Conservation (phyloP, 139 green algal species). For the Pleodorina starrii region DNA sequence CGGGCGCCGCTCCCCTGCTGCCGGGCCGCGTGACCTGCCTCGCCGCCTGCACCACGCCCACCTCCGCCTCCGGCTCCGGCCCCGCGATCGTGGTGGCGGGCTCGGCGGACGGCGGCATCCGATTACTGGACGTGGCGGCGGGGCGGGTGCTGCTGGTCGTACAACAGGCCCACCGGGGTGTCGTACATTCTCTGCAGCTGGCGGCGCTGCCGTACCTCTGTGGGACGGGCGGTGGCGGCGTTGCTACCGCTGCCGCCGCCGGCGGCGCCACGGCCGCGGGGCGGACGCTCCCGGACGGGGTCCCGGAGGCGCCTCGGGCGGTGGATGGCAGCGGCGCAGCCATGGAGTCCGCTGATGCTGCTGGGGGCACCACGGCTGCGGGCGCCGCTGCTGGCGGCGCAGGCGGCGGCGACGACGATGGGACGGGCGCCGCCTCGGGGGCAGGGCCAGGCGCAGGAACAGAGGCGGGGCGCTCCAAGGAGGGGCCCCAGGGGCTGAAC, state of each 20-base stretch:
- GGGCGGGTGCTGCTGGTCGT: slow-evolving; percentile 13
- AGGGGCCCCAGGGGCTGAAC: too few relatives aligned
- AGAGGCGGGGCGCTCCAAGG: too few relatives aligned
- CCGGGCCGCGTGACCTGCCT: slow-evolving; percentile 23
- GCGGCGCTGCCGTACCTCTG: neutral
- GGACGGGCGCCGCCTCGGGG: too few relatives aligned
- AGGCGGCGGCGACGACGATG: neutral
- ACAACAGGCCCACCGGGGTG: slow-evolving; percentile 32
- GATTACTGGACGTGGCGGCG: slow-evolving; percentile 37
- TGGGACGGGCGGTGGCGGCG: neutral
- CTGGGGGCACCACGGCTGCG: too few relatives aligned
- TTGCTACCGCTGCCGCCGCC: neutral
- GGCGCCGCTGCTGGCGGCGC: neutral
- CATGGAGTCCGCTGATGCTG: too few relatives aligned
- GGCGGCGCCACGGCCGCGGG: neutral
- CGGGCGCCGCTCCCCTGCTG: slow-evolving; percentile 30
- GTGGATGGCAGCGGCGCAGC: too few relatives aligned
- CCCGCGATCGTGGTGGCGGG: slow-evolving; percentile 39
- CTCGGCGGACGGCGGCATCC: slow-evolving; percentile 27
- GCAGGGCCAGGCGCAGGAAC: neutral
- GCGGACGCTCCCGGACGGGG: too few relatives aligned
- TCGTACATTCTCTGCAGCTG: slow-evolving; percentile 29
- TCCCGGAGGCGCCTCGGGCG: too few relatives aligned
- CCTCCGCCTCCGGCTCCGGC: neutral
- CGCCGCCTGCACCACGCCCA: neutral